These are phyloP conservation scores for Umbelopsis vinacea DNA, from an alignment of 192 early-diverging fungal species.

Conservation along the genomic window DNA sequence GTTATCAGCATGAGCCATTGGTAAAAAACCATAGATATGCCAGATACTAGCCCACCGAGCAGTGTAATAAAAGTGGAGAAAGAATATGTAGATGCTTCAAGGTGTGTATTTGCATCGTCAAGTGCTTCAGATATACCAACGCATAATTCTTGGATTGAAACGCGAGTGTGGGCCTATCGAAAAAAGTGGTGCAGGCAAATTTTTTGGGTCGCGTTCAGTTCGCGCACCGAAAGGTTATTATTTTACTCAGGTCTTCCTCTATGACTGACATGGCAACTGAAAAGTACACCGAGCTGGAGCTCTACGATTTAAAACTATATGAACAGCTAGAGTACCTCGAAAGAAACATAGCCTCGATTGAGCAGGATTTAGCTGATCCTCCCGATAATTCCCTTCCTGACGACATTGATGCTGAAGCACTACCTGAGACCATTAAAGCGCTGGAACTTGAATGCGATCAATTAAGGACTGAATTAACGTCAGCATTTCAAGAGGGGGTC, in stretches of 20 bases:
- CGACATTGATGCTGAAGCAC: background rate
- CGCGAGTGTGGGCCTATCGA: no score
- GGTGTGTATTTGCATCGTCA: no score
- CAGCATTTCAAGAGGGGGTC: background rate
- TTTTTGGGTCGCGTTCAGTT: no score
- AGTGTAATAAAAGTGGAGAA: no score
- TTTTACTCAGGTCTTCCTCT: background rate
- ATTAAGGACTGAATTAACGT: background rate
- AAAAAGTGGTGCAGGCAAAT: no score
- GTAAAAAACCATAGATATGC: no score
- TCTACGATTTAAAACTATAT: conserved; percentile 6
- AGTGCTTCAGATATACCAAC: no score
- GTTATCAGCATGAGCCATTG: no score
- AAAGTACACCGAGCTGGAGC: conserved; percentile 12
- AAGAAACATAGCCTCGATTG: background rate
- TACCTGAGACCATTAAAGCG: background rate
- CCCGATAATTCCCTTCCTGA: background rate
- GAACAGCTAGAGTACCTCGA: conserved; percentile 12
- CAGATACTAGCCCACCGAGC: no score
- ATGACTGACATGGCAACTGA: background rate
- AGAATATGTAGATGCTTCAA: no score
- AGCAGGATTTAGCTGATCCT: conserved; percentile 15
- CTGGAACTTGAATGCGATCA: background rate
- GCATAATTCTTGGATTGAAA: no score
- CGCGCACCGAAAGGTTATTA: no score